Base-by-base conservation (phyloP, 2,329 filamentous ascomycete genomes). In the Verticillium nubilum region DNA sequence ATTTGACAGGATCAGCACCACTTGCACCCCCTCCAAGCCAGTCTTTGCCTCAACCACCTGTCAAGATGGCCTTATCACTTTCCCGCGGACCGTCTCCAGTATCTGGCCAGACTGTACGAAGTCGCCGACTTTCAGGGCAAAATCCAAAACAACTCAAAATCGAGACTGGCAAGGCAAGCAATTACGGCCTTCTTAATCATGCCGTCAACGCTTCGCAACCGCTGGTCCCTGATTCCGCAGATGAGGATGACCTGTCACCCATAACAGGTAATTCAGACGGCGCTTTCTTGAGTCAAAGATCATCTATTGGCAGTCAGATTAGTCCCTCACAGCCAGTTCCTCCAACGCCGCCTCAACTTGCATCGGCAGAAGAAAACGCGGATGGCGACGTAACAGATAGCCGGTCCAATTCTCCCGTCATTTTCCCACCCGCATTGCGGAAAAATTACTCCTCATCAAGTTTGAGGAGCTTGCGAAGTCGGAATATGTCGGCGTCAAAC, bases 71-170 rank as follows among this genome's bases (percentile, higher is more conserved):
- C 35, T 19, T 13, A 12, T 12, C 42, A 9, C 19, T 50, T 10
- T 50, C 42, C 19, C 42, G 42, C n/a, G 67, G 69, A 17, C 62
- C 68, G 4, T 58, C 66, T 3, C 69, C 72, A 2, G 65, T 12
- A 70, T 73, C 78, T 2, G 69, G 72, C 0, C 74, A 74, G 65
- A 80, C 86, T 47, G 90, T 96, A 57, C 84, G 91, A 58, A 91
- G 83, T 66, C 84, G 93, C 61, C 85, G 93, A 62, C 76, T 96
- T 31, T 97, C 93, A 3, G 90, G 89, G 7, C 88, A 91, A 66
- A 91, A 91, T 67, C 78, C 84, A 15, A 93, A 90, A 70, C 90
- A 93, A 68, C 78, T 98, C 56, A 96, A 92, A 75, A 97, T 98
- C 59, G 91, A 97, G 72, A 97, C 92, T 0, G 66, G 71, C 9